These are phyloP conservation scores for Batkoa obscura DNA, from an alignment of 371 early-diverging fungal genomes.

Conservation along the genomic window DNA sequence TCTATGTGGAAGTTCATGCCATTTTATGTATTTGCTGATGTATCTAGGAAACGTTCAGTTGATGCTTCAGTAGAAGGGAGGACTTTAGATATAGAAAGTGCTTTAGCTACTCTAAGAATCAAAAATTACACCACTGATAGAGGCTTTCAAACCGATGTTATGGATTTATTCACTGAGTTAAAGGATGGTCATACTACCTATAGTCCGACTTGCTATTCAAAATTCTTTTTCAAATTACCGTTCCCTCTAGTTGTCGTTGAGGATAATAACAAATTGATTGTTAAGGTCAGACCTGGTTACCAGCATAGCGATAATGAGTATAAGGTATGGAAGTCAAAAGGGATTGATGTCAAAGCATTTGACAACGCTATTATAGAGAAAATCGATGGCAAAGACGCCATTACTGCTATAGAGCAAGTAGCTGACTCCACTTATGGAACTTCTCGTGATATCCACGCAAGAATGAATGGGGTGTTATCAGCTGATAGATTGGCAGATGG, in stretches of 20 bases:
- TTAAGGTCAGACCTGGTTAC: too few species aligned
- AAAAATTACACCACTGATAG: not conserved
- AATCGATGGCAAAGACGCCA: not conserved
- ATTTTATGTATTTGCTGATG: not conserved
- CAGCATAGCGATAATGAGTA: not conserved
- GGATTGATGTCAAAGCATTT: not conserved
- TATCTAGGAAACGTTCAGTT: not conserved
- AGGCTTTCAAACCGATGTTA: not conserved
- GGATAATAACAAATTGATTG: not conserved
- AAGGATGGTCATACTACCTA: conserved; percentile 1
- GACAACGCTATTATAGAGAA: not conserved
- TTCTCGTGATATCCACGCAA: not conserved
- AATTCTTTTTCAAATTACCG: not conserved
- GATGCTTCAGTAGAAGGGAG: not conserved
- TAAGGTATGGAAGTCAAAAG: not conserved
- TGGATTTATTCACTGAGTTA: not conserved
- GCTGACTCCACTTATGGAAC: not conserved
- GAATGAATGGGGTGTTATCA: not conserved
- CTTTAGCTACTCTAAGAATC: not conserved
- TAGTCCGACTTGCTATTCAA: not conserved
- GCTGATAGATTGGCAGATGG: not conserved
- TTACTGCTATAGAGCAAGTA: not conserved
- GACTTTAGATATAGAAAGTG: not conserved
- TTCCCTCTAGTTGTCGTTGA: not conserved
- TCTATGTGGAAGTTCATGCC: not conserved